A percentile compares a stretch with the other conserved stretches of the same genome.
Conservation (phyloP, 169 alveolate species). For the Babesia ovata region DNA sequence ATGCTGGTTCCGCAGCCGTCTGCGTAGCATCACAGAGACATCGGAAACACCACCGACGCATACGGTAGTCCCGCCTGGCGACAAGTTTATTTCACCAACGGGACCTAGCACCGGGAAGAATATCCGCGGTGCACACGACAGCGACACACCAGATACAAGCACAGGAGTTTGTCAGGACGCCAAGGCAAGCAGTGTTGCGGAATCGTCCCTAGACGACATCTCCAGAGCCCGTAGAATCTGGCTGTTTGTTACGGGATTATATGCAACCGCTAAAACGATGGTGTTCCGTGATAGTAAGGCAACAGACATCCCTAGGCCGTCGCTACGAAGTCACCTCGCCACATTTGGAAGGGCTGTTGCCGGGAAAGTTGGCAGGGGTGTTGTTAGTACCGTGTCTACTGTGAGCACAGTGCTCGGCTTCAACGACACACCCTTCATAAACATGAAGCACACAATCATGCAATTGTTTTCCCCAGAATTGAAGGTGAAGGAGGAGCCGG, state of each 20-base stretch:
- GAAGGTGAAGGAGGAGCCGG: neutral
- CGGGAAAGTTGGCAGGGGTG: neutral
- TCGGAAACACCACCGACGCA: neutral
- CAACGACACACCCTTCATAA: neutral
- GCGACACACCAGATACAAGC: no score
- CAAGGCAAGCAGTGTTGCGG: no score
- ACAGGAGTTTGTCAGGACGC: no score
- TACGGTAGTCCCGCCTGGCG: neutral
- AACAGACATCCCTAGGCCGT: neutral
- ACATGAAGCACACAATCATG: neutral
- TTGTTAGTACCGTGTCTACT: neutral
- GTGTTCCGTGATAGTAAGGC: neutral
- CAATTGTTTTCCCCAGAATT: neutral
- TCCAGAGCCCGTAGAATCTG: no score
- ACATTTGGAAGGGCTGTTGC: neutral
- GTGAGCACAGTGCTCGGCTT: neutral
- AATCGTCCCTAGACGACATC: no score
- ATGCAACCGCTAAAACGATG: neutral
- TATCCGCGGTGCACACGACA: neutral
- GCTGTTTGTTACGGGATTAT: neutral
- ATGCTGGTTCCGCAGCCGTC: neutral
- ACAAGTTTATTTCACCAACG: neutral
- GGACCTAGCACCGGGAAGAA: neutral
- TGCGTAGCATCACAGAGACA: neutral
- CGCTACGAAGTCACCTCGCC: neutral